phyloP scores from a whole-genome alignment of 495 filamentous ascomycete species.

The Aspergillus carlsbadensis region DNA sequence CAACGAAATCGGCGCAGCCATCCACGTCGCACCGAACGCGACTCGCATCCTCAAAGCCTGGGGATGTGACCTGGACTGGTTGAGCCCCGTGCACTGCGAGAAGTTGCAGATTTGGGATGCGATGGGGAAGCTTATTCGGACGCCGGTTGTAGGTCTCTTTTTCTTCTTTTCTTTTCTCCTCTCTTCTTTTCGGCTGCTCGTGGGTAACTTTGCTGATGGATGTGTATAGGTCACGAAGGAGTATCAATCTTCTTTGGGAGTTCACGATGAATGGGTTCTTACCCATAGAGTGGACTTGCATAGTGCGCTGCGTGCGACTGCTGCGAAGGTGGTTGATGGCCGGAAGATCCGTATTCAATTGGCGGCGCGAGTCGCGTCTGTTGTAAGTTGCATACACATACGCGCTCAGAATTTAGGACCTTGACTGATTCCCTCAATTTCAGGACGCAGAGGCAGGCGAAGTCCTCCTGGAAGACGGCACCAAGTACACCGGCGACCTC shows the following conservation, averaged over 20 bases:
- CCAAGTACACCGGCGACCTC: slow-evolving; percentile 36
- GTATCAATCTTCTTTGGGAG: slow-evolving; percentile 5
- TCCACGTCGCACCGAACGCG: slow-evolving; percentile 52
- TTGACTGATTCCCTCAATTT: no score
- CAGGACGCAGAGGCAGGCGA: slow-evolving; percentile 40
- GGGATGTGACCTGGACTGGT: slow-evolving; percentile 40
- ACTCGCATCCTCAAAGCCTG: slow-evolving; percentile 43
- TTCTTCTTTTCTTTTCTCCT: neutral
- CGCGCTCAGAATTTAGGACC: no score
- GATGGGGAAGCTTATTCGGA: slow-evolving; percentile 1
- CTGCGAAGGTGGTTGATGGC: slow-evolving; percentile 27
- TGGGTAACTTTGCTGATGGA: neutral
- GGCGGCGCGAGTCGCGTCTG: slow-evolving; percentile 24
- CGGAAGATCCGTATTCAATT: slow-evolving; percentile 35
- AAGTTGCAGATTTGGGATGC: slow-evolving; percentile 17
- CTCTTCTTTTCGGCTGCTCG: no score
- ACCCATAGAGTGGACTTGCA: slow-evolving; percentile 55
- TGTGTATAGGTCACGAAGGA: slow-evolving; percentile 19
- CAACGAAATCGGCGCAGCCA: slow-evolving; percentile 55
- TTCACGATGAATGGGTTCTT: slow-evolving; percentile 26
- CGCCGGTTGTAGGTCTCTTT: slow-evolving; percentile 15
- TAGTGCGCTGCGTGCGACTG: slow-evolving; percentile 38
- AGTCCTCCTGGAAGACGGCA: slow-evolving; percentile 32
- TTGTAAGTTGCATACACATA: slow-evolving; percentile 11
- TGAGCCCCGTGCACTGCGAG: slow-evolving; percentile 22